Evolutionary conservation across 129 eudicot genomes (phyloP).

Genomic region (Flaveria brownii): DNA sequence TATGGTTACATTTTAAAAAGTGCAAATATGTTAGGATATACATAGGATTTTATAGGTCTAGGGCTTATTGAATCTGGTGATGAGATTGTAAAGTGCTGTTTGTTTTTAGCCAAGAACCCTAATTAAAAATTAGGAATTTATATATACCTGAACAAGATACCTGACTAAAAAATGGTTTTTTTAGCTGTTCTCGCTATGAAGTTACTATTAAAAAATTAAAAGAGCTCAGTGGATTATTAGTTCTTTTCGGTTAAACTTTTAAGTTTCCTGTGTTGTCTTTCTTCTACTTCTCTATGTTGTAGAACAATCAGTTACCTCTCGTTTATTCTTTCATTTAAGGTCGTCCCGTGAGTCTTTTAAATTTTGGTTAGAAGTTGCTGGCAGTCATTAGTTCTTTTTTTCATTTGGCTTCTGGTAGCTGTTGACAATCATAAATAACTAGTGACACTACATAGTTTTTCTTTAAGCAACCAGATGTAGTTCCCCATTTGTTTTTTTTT

Average conservation of each 20-base stretch:
- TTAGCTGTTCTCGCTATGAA: conserved; percentile 40
- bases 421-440: conserved; percentile 9
- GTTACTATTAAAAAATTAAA: conserved; percentile 37
- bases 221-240: neutral
- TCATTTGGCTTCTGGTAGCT: conserved; percentile 14
- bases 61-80: conserved; percentile 17
- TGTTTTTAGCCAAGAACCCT: conserved; percentile 13
- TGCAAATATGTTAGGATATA: conserved; percentile 41
- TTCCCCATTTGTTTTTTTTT: neutral
- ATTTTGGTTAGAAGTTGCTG: conserved; percentile 16
- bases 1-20: conserved; percentile 3
- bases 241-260: conserved; percentile 11
- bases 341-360: conserved; percentile 1
- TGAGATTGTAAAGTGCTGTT: conserved; percentile 28
- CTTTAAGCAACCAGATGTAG: conserved; percentile 19
- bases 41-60: conserved; percentile 10
- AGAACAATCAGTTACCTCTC: neutral
- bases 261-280: conserved; percentile 44
- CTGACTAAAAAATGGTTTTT: conserved; percentile 24
- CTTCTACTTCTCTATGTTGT: conserved; percentile 26
- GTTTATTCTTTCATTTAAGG: neutral
- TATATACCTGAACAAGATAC: conserved; percentile 30
- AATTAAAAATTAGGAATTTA: neutral
- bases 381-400: conserved; percentile 20
- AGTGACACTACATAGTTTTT: neutral